phyloP scores from a whole-genome alignment of 2,329 filamentous ascomycete genomes.

The Microsporum ferrugineum region DNA sequence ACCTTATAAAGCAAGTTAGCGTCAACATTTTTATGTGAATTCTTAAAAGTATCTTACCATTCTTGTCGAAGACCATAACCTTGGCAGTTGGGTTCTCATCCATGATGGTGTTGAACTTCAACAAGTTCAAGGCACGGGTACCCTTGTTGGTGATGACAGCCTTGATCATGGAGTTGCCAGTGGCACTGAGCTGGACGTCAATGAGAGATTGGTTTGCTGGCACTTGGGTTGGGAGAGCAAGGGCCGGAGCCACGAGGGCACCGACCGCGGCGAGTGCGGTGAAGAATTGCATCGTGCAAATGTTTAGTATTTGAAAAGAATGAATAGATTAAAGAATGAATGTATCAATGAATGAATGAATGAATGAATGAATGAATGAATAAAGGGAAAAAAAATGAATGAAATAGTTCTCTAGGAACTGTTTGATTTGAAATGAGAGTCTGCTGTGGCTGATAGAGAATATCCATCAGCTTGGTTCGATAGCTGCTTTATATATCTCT shows the following conservation, averaged over 20 bases:
- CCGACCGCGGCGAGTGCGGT: slow-evolving; percentile 17
- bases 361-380: not conserved
- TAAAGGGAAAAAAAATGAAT: not conserved
- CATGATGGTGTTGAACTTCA: slow-evolving; percentile 29
- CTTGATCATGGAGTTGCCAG: slow-evolving; percentile 26
- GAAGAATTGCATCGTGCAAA: slow-evolving; percentile 8
- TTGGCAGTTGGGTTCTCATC: slow-evolving; percentile 28
- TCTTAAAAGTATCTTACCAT: slow-evolving; percentile 17
- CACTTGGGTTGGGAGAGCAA: slow-evolving; percentile 6
- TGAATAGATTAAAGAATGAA: slow-evolving; percentile 2
- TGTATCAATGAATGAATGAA: not conserved
- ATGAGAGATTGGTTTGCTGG: slow-evolving; percentile 19
- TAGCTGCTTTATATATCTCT: not conserved
- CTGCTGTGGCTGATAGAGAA: not conserved
- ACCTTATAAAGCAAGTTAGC: not conserved
- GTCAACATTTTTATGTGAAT: not conserved
- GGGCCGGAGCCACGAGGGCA: slow-evolving; percentile 4
- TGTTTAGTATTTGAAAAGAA: not conserved
- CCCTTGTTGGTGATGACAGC: slow-evolving; percentile 28
- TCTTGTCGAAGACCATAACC: slow-evolving; percentile 21
- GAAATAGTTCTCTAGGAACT: not conserved
- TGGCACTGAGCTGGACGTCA: slow-evolving; percentile 24
- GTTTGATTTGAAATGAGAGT: not conserved
- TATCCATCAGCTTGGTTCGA: not conserved
- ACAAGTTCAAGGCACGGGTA: slow-evolving; percentile 23